A percentile compares a stretch with the other conserved stretches of the same genome.
These are phyloP conservation scores for Solanum virginianum DNA, from an alignment of 257 asterid genomes.

Conservation along the genomic window DNA sequence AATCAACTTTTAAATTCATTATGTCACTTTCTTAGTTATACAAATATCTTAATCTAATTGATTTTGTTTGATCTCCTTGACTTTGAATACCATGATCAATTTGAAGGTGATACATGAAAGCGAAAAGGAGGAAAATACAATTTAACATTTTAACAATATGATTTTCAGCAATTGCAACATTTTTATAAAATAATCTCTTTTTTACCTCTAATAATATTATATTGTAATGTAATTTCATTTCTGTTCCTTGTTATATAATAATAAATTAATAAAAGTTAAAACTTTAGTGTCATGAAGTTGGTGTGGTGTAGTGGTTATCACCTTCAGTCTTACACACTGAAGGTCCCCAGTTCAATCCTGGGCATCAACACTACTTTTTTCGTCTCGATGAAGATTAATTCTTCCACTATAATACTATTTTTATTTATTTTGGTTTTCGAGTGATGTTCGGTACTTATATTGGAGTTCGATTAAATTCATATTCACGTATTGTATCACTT, in stretches of 20 bases:
- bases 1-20: no score
- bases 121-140: background rate
- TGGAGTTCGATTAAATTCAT: no score
- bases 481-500: background rate
- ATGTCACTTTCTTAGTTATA: background rate
- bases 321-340: conserved; percentile 42
- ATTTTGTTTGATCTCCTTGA: background rate
- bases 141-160: no score
- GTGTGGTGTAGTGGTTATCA: conserved; percentile 55
- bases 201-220: no score
- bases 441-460: no score
- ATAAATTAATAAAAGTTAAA: rapidly evolving
- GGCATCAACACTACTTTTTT: conserved; percentile 19
- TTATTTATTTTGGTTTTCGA: no score
- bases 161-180: no score
- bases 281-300: background rate
- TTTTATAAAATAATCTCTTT: background rate
- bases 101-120: background rate
- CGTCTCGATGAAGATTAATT: background rate
- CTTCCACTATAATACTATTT: no score
- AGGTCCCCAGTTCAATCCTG: conserved; percentile 52
- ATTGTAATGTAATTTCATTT: no score
- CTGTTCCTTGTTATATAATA: no score
- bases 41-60: background rate
- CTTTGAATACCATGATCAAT: background rate